Percentiles rank a stretch among this genome's conserved stretches.
Conservation (phyloP, 306 rosid genomes). For the Cucurbita pepo region DNA sequence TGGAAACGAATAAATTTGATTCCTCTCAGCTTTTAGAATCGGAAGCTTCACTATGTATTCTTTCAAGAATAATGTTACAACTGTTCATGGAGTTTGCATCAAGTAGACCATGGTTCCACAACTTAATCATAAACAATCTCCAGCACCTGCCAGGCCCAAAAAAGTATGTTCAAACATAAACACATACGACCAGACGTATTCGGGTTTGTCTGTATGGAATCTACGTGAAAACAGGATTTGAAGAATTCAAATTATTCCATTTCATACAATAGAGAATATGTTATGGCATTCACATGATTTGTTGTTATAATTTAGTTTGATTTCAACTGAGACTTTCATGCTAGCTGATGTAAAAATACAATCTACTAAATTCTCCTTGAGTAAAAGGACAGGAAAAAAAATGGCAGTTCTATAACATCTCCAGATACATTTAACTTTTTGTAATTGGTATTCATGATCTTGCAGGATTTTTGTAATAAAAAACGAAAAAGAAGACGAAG, state of each 20-base stretch:
- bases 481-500: not conserved
- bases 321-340: not conserved
- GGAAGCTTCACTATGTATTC: slow-evolving; percentile 22
- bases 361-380: not conserved
- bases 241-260: not conserved
- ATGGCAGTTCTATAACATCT: not conserved
- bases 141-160: slow-evolving; percentile 44
- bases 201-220: not conserved
- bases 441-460: not conserved
- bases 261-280: not conserved
- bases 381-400: not conserved
- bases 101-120: slow-evolving; percentile 56
- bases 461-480: not conserved
- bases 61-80: slow-evolving; percentile 37
- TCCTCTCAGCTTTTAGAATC: slow-evolving; percentile 18
- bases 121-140: slow-evolving; percentile 56
- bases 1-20: not conserved
- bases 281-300: not conserved
- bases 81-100: slow-evolving; percentile 29
- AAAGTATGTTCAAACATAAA: not conserved
- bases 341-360: not conserved
- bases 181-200: not conserved
- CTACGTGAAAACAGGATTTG: not conserved
- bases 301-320: not conserved
- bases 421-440: not conserved